phyloP scores from a whole-genome alignment of 2,329 filamentous ascomycete species.

The Trichoderma polysporum region DNA sequence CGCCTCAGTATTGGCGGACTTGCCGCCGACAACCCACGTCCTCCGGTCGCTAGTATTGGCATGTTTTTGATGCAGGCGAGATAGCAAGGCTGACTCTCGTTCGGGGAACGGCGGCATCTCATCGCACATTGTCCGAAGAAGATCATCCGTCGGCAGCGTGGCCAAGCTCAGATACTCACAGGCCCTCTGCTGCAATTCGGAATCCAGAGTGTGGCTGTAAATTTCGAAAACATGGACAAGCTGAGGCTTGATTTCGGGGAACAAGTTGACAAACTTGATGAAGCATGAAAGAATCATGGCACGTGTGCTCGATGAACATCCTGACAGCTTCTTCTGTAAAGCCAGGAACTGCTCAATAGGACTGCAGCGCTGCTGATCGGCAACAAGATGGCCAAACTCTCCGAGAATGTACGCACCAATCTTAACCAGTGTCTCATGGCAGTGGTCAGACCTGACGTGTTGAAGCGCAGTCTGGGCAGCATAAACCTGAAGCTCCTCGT shows the following conservation, averaged over 20 bases:
- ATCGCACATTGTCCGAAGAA: conserved; percentile 90
- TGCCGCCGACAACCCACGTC: conserved; percentile 97
- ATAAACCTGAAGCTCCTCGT: conserved; percentile 96
- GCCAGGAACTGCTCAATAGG: conserved; percentile 97
- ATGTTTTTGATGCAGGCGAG: conserved; percentile 90
- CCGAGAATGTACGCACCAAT: conserved; percentile 95
- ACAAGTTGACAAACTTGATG: conserved; percentile 96
- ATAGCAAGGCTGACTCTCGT: conserved; percentile 85
- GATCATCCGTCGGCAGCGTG: conserved; percentile 81
- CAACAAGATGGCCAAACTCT: conserved; percentile 95
- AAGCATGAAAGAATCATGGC: conserved; percentile 95
- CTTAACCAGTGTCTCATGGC: conserved; percentile 95
- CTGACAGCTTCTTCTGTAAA: conserved; percentile 83
- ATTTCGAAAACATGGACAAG: conserved; percentile 85
- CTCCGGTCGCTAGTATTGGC: conserved; percentile 90
- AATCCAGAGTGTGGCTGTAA: conserved; percentile 92
- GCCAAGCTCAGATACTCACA: conserved; percentile 92
- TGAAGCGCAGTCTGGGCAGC: conserved; percentile 90
- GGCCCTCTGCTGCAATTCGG: conserved; percentile 91
- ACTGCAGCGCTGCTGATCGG: conserved; percentile 86
- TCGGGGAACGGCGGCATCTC: conserved; percentile 99
- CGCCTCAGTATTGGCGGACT: conserved; percentile 83
- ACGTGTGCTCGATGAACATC: conserved; percentile 82
- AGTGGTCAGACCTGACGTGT: conserved; percentile 89
- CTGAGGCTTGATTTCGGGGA: conserved; percentile 97